phyloP scores from a whole-genome alignment of 1,284 basidiomycete species.

The Xerocomus amazonicus region DNA sequence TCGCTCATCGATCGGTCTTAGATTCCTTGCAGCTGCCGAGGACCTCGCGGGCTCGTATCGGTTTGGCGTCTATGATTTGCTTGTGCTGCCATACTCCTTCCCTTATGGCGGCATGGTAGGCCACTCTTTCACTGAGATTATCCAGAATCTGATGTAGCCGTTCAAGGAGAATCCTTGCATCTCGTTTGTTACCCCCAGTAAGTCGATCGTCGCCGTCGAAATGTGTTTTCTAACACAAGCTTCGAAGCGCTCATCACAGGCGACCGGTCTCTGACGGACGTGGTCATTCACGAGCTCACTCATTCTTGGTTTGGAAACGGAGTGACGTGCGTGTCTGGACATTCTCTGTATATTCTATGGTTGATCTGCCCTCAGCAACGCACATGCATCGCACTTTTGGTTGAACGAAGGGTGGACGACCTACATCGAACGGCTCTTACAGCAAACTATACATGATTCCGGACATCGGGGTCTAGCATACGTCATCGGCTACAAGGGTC shows the following conservation, averaged over 20 bases:
- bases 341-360: background rate
- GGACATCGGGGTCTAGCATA: constrained; percentile 81
- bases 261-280: constrained; percentile 83
- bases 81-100: constrained; percentile 91
- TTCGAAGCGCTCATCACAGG: constrained; percentile 71
- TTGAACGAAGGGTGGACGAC: constrained; percentile 95
- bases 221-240: background rate
- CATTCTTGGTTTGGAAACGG: constrained; percentile 90
- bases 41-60: constrained; percentile 71
- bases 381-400: constrained; percentile 82
- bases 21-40: constrained; percentile 79
- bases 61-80: constrained; percentile 89
- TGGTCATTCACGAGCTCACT: constrained; percentile 79
- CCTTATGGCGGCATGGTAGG: constrained; percentile 87
- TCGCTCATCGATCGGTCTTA: constrained; percentile 23
- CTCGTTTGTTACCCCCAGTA: constrained; percentile 86
- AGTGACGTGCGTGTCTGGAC: constrained; percentile 54
- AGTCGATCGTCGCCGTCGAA: constrained; percentile 15
- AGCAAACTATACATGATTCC: constrained; percentile 23
- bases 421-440: constrained; percentile 63
- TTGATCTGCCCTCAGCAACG: constrained; percentile 47
- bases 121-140: constrained; percentile 1
- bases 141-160: constrained; percentile 4
- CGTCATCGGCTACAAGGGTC: constrained; percentile 71
- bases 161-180: constrained; percentile 77